A percentile compares a stretch with the other conserved stretches of the same genome.
These are phyloP conservation scores for Apiosordaria backusii DNA, from an alignment of 495 filamentous ascomycete species.

Conservation along the genomic window DNA sequence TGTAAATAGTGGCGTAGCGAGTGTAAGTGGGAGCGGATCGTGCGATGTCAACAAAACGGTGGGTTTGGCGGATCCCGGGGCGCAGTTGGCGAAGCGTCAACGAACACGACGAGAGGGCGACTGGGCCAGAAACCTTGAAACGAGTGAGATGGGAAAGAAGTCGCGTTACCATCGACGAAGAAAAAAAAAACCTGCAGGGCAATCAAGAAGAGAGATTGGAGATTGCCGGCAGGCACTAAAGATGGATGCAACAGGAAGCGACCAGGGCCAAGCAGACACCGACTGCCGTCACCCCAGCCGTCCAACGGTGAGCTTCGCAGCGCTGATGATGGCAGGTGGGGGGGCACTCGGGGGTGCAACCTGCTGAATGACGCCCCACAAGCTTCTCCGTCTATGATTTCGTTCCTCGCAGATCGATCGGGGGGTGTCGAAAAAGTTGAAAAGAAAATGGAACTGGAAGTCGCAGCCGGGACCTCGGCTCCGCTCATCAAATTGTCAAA, in stretches of 20 bases:
- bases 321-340: background rate
- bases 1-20: background rate
- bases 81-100: background rate
- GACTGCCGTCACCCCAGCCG: slow-evolving; percentile 3
- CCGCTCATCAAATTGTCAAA: background rate
- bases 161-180: background rate
- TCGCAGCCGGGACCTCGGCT: background rate
- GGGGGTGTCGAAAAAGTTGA: background rate
- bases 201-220: slow-evolving; percentile 1
- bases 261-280: background rate
- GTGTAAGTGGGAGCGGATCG: slow-evolving; percentile 1
- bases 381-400: slow-evolving; percentile 5
- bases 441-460: background rate
- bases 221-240: slow-evolving; percentile 9
- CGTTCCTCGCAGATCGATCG: background rate
- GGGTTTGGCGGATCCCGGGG: background rate
- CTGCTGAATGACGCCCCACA: slow-evolving; percentile 7
- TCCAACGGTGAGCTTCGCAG: background rate
- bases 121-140: background rate
- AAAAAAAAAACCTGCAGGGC: background rate
- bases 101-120: background rate
- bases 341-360: slow-evolving; percentile 6
- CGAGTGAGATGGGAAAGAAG: background rate
- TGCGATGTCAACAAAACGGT: background rate
- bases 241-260: background rate